phyloP scores from a whole-genome alignment of 1,284 basidiomycete species.

The Sporisorium reilianum region DNA sequence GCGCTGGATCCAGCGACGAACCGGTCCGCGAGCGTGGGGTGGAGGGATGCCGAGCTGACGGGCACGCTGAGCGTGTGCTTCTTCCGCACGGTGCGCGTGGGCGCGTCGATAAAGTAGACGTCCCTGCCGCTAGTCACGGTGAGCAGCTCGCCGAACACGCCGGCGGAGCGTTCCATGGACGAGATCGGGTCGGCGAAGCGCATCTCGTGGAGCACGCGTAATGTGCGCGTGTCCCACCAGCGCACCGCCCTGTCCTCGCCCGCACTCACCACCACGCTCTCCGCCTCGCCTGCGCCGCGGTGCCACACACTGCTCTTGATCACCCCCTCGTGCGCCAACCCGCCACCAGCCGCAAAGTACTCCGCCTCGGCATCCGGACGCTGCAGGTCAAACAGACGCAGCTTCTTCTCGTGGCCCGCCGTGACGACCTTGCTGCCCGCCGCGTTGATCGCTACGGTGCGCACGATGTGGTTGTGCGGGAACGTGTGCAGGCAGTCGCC shows the following conservation, averaged over 20 bases:
- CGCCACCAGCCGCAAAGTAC: slow-evolving; percentile 72
- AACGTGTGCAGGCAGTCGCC: slow-evolving; percentile 90
- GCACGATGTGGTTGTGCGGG: slow-evolving; percentile 97
- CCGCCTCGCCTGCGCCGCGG: slow-evolving; percentile 71
- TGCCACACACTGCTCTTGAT: slow-evolving; percentile 95
- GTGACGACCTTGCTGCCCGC: slow-evolving; percentile 79
- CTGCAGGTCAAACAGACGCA: slow-evolving; percentile 88
- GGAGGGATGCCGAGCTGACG: slow-evolving; percentile 90
- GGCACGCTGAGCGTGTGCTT: slow-evolving; percentile 69
- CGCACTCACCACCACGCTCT: slow-evolving; percentile 81
- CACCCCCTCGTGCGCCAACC: slow-evolving; percentile 80
- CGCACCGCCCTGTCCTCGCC: slow-evolving; percentile 89
- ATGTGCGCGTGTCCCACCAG: slow-evolving; percentile 94
- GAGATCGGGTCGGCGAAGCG: slow-evolving; percentile 84
- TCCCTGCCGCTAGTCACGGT: slow-evolving; percentile 91
- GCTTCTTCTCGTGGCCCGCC: slow-evolving; percentile 98
- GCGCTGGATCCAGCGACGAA: slow-evolving; percentile 90
- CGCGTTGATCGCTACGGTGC: slow-evolving; percentile 87
- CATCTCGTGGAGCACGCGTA: slow-evolving; percentile 78
- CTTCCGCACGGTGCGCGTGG: slow-evolving; percentile 42
- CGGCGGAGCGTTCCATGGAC: slow-evolving; percentile 84
- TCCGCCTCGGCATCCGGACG: slow-evolving; percentile 82
- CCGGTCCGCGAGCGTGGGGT: slow-evolving; percentile 86
- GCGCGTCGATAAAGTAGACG: slow-evolving; percentile 79
- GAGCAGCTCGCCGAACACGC: slow-evolving; percentile 83